phyloP scores from a whole-genome alignment of 108 stramenopile genomes.

The Skeletonema potamos region DNA sequence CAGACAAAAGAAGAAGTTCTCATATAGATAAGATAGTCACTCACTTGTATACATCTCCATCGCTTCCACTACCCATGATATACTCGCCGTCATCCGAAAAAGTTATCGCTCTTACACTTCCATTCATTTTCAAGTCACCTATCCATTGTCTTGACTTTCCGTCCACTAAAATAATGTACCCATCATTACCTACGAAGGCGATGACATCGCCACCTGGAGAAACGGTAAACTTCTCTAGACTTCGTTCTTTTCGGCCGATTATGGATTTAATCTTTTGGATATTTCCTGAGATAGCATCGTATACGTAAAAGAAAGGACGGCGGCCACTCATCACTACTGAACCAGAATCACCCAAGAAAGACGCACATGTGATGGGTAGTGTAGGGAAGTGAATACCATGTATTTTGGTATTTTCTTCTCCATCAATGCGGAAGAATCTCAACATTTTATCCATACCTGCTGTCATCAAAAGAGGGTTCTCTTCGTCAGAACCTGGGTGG shows the following conservation, averaged over 20 bases:
- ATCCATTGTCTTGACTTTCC: conserved; percentile 83
- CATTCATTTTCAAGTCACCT: conserved; percentile 91
- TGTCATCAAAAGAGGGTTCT: conserved; percentile 68
- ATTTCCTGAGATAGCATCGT: conserved; percentile 86
- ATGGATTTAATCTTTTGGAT: conserved; percentile 68
- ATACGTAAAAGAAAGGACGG: conserved; percentile 90
- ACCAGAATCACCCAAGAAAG: conserved; percentile 75
- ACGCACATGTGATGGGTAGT: conserved; percentile 88
- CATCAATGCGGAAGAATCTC: conserved; percentile 89
- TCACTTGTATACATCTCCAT: conserved; percentile 91
- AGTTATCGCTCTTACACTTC: conserved; percentile 77
- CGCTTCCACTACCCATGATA: conserved; percentile 90
- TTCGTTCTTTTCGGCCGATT: conserved; percentile 77
- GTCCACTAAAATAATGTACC: conserved; percentile 89
- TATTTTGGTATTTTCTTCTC: conserved; percentile 76
- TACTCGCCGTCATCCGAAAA: conserved; percentile 83
- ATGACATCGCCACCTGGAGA: conserved; percentile 83
- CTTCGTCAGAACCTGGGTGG: conserved; percentile 75
- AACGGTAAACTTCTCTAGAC: conserved; percentile 79
- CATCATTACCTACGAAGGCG: conserved; percentile 93
- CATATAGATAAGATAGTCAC: conserved; percentile 15
- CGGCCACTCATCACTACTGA: conserved; percentile 85
- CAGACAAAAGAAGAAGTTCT: background rate
- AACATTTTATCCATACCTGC: conserved; percentile 91
- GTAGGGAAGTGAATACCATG: conserved; percentile 92